Evolutionary conservation across 139 green algal genomes (phyloP).

Genomic region (Mesotaenium endlicherianum): DNA sequence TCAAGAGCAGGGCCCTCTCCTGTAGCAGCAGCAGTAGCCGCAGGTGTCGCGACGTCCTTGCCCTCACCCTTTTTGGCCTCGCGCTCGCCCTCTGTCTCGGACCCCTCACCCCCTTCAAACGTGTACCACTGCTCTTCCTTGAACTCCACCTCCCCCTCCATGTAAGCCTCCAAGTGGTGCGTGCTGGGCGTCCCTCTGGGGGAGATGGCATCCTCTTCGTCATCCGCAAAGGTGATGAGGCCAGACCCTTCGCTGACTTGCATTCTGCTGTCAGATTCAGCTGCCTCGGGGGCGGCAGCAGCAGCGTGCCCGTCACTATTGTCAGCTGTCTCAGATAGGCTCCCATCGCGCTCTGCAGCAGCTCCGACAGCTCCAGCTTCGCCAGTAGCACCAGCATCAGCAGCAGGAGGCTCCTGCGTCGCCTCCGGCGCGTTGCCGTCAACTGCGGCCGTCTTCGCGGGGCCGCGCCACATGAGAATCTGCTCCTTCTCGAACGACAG

Average conservation of each 20-base stretch:
- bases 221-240: not conserved
- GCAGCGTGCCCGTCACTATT: not conserved
- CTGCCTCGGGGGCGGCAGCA: too few species aligned
- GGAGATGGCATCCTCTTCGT: not conserved
- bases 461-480: conserved; percentile 44
- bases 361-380: not conserved
- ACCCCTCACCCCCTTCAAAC: not conserved
- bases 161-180: not conserved
- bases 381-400: not conserved
- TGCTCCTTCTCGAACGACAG: conserved; percentile 48
- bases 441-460: too few species aligned
- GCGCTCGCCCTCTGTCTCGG: not conserved
- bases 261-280: too few species aligned
- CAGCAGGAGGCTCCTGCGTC: not conserved
- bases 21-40: too few species aligned
- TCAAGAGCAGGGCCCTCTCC: too few species aligned
- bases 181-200: not conserved
- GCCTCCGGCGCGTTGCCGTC: too few species aligned
- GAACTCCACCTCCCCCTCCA: not conserved
- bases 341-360: not conserved
- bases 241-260: too few species aligned
- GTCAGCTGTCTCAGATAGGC: not conserved
- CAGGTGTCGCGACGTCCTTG: too few species aligned
- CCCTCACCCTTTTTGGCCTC: too few species aligned
- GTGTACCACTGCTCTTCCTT: not conserved